Evolutionary conservation across 345 rosid species (phyloP), one percentile per base, ranked within the genome.

Genomic region (Pelargonium nanum): DNA sequence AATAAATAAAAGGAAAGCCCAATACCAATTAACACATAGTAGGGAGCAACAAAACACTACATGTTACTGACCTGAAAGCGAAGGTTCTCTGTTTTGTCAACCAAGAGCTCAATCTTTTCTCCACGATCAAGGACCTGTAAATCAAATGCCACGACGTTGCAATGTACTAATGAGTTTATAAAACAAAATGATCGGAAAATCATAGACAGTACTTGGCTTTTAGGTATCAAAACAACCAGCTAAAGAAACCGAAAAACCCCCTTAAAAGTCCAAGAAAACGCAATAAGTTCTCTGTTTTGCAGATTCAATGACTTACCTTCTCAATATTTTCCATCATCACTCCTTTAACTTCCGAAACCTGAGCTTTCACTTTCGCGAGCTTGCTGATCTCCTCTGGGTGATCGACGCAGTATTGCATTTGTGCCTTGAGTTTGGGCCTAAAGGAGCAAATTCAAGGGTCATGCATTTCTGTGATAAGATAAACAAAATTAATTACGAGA

Each of bases 241-340:
- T n/a, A 57, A 61, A 22, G 9, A 24, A 20, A 32, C 20, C 69
- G 76, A 81, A 78, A 75, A 65, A 79, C 79, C 61, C 80, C 83
- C 75, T 62, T 80, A 62, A 85, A 65, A 73, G 83, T 55, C 48
- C 66, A 70, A 57, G 83, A 83, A 22, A 60, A 60, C 34, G 79
- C 84, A 2, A 82, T 76, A 70, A 82, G 79, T 62, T 80, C 82
- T 17, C 83, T 82, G 20, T 79, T 79, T 26, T 76, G 45, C 45
- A 34, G 6, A 34, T 5, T 34, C 45, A 34, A 34, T 34, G 45
- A 34, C 45, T 34, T 69, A 86, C 99, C 99, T 94, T 94, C 71
- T 90, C 99, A 32, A 94, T 94, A 66, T 94, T 94, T 65, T 94
- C 99, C 97, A 94, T 85, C 97, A 94, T 94, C 15, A 94, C 99